These are phyloP conservation scores for Anacardium occidentale DNA, from an alignment of 345 rosid species.

Conservation along the genomic window DNA sequence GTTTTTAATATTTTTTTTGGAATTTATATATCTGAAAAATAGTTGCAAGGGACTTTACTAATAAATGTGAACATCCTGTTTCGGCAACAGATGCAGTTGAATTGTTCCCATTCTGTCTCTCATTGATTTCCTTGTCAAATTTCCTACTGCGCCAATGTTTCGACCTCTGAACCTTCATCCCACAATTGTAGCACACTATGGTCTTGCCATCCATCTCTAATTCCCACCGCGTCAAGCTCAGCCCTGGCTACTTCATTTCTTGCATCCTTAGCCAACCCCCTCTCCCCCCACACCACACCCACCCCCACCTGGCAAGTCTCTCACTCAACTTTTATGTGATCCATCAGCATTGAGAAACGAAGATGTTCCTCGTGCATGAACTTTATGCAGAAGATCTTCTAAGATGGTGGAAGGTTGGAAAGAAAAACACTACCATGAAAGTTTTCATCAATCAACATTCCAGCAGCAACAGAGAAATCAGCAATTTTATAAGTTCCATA, in stretches of 20 bases:
- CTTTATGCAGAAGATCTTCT: slow-evolving; percentile 67
- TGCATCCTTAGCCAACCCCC: slow-evolving; percentile 37
- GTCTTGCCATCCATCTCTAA: slow-evolving; percentile 32
- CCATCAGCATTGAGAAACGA: slow-evolving; percentile 58
- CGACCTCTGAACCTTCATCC: slow-evolving; percentile 62
- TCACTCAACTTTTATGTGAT: slow-evolving; percentile 55
- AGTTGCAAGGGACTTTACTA: no score
- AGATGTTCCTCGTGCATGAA: slow-evolving; percentile 53
- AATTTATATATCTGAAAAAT: no score
- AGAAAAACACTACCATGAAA: slow-evolving; percentile 71
- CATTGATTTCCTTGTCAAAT: slow-evolving; percentile 26
- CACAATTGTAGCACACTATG: slow-evolving; percentile 47
- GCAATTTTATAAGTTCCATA: slow-evolving; percentile 62
- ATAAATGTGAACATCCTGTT: slow-evolving; percentile 17
- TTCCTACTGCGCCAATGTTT: slow-evolving; percentile 46
- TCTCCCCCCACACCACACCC: no score
- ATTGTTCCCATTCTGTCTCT: slow-evolving; percentile 22
- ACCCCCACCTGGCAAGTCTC: slow-evolving; percentile 34
- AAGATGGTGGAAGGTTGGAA: slow-evolving; percentile 79
- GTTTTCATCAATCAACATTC: slow-evolving; percentile 60
- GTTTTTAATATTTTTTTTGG: no score
- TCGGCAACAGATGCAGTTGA: slow-evolving; percentile 13
- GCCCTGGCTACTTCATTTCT: slow-evolving; percentile 39
- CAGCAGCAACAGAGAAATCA: slow-evolving; percentile 58
- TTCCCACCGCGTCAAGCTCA: slow-evolving; percentile 39